These are phyloP conservation scores for Ochromonadaceae sp. DNA, from an alignment of 352 stramenopile species.

Conservation along the genomic window DNA sequence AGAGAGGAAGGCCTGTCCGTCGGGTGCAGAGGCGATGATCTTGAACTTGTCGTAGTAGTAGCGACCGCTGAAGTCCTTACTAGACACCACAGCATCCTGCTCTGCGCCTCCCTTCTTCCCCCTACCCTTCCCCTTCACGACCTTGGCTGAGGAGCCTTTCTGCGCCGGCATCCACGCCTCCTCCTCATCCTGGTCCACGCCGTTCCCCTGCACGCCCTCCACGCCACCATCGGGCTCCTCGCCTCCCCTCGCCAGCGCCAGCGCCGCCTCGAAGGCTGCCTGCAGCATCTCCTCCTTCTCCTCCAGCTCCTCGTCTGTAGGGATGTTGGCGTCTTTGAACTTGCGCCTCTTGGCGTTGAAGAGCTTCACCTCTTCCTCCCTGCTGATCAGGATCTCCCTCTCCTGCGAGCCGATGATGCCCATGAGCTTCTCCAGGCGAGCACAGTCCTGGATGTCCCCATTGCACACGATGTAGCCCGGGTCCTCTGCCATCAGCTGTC, in stretches of 20 bases:
- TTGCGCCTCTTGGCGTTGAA: constrained; percentile 21
- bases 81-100: background rate
- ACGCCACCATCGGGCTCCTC: too few species aligned
- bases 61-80: constrained; percentile 19
- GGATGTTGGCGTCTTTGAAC: constrained; percentile 21
- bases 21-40: constrained; percentile 35
- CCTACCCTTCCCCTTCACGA: constrained; percentile 42
- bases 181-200: constrained; percentile 5
- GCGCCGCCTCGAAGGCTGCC: constrained; percentile 24
- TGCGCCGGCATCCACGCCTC: background rate
- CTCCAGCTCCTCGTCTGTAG: constrained; percentile 40
- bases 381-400: constrained; percentile 70
- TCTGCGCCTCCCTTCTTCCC: background rate
- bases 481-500: constrained; percentile 51
- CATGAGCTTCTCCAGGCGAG: constrained; percentile 79
- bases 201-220: too few species aligned
- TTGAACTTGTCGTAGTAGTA: constrained; percentile 78
- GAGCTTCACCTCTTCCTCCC: constrained; percentile 23
- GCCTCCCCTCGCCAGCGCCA: constrained; percentile 20
- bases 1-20: constrained; percentile 47
- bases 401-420: constrained; percentile 75
- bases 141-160: constrained; percentile 25
- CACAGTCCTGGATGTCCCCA: constrained; percentile 69
- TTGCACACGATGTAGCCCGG: constrained; percentile 75
- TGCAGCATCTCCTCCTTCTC: constrained; percentile 28